Conservation (phyloP, 768 basidiomycete species). For the Terana coerulea region DNA sequence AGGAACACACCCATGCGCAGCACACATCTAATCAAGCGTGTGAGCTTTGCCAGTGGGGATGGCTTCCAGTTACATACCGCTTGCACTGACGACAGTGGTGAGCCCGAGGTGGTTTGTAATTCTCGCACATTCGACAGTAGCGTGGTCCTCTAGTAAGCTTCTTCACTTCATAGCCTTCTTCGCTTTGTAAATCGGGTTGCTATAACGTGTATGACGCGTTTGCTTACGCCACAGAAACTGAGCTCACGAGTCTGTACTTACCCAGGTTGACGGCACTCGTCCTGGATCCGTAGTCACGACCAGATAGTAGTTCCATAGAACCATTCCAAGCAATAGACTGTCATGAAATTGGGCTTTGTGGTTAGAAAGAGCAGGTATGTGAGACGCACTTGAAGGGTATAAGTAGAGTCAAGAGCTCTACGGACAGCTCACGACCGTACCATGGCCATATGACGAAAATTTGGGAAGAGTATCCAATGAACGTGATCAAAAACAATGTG, state of each 20-base stretch:
- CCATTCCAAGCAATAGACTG: slow-evolving; percentile 70
- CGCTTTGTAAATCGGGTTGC: slow-evolving; percentile 67
- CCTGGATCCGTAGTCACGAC: slow-evolving; percentile 86
- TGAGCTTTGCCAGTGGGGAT: neutral
- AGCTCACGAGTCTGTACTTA: slow-evolving; percentile 30
- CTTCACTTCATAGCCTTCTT: slow-evolving; percentile 87
- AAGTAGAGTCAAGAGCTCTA: slow-evolving; percentile 73
- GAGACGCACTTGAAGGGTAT: slow-evolving; percentile 84
- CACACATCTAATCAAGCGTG: slow-evolving; percentile 52
- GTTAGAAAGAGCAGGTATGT: slow-evolving; percentile 3
- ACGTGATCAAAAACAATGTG: slow-evolving; percentile 71
- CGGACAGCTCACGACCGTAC: slow-evolving; percentile 74
- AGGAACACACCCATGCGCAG: slow-evolving; percentile 76
- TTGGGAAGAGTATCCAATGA: slow-evolving; percentile 88
- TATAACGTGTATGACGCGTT: slow-evolving; percentile 30
- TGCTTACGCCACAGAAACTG: neutral
- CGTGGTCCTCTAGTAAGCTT: slow-evolving; percentile 78
- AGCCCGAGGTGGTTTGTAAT: slow-evolving; percentile 82
- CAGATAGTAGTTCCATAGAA: slow-evolving; percentile 87
- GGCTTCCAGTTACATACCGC: slow-evolving; percentile 56
- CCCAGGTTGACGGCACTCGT: slow-evolving; percentile 74
- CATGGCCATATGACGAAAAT: slow-evolving; percentile 91
- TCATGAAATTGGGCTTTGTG: neutral
- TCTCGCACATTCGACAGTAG: slow-evolving; percentile 82
- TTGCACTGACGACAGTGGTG: slow-evolving; percentile 93